These are phyloP conservation scores for Candida dajiaensis DNA, from an alignment of 805 yeast genomes.

Conservation along the genomic window DNA sequence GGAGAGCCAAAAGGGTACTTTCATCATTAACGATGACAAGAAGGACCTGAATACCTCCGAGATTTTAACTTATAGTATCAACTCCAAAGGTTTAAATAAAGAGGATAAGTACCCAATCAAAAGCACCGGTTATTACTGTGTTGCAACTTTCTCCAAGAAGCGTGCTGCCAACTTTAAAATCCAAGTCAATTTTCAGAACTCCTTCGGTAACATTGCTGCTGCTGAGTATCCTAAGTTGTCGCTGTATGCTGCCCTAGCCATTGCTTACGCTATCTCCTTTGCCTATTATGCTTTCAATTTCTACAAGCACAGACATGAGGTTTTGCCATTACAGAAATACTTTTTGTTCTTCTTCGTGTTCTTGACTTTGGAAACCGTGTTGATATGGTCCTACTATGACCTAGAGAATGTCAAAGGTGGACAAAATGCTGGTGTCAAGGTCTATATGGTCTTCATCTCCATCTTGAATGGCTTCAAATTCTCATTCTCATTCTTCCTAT, in stretches of 20 bases:
- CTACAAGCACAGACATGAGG: constrained; percentile 78
- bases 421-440: constrained; percentile 48
- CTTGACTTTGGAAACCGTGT: constrained; percentile 75
- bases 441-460: constrained; percentile 73
- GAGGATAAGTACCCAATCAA: constrained; percentile 58
- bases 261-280: constrained; percentile 75
- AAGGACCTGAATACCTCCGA: constrained; percentile 42
- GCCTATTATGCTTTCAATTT: constrained; percentile 83
- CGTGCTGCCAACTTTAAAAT: constrained; percentile 45
- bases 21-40: constrained; percentile 44
- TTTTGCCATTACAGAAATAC: constrained; percentile 86
- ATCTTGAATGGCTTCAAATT: constrained; percentile 74
- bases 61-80: constrained; percentile 51
- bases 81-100: constrained; percentile 52
- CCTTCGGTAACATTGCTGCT: constrained; percentile 86
- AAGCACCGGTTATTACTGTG: constrained; percentile 89
- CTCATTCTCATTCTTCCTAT: constrained; percentile 81
- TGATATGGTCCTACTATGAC: constrained; percentile 90
- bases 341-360: constrained; percentile 80
- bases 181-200: constrained; percentile 78
- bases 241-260: constrained; percentile 78
- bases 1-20: constrained; percentile 48
- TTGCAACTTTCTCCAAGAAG: constrained; percentile 52
- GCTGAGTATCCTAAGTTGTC: constrained; percentile 88
- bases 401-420: constrained; percentile 60